Evolutionary conservation across 345 rosid species (phyloP), one percentile per base, ranked within the genome.

Genomic region (Lepidium aucheri): DNA sequence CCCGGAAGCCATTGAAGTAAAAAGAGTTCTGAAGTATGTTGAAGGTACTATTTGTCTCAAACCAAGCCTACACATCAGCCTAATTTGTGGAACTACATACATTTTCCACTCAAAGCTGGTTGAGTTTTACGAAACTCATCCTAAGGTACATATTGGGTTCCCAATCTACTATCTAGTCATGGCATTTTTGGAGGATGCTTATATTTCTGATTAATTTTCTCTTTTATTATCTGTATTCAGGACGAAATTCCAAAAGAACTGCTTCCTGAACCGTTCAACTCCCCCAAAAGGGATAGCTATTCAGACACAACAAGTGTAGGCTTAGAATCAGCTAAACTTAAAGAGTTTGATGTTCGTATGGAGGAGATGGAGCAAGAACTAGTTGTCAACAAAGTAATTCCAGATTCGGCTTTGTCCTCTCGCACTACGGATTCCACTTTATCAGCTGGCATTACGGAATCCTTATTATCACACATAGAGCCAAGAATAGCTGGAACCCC

Each of bases 261-360:
- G 46, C 82, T 94, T 53, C 96, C 97, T 9, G 95, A 84, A 69
- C 95, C 93, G n/a, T 94, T 90, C 74, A 81, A 81, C 72, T 59
- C 35, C n/a, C 20, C 56, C 1, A 57, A 71, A 67, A 63, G 24
- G 13, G 54, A 42, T 15, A 8, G 62, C 39, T 24, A 15, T 57
- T 49, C 33, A 52, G 60, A 42, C 0, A 20, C 34, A 9, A 7
- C 3, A 33, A 36, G 38, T 0, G 30, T 49, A 36, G 68, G 17
- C 15, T 13, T 47, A 13, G 38, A 24, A 47, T 65, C 13, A 15
- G 3, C 26, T 57, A 49, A 63, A 11, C 24, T 38, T 70, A 47
- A 22, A 22, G 56, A 2, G 16, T 65, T 65, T 56, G 65, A 72
- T 59, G 49, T 24, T 65, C 33, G 4, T 22, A 59, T 65, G 76